These are phyloP conservation scores for Acacia acuminata DNA, from an alignment of 306 rosid species.

Conservation along the genomic window DNA sequence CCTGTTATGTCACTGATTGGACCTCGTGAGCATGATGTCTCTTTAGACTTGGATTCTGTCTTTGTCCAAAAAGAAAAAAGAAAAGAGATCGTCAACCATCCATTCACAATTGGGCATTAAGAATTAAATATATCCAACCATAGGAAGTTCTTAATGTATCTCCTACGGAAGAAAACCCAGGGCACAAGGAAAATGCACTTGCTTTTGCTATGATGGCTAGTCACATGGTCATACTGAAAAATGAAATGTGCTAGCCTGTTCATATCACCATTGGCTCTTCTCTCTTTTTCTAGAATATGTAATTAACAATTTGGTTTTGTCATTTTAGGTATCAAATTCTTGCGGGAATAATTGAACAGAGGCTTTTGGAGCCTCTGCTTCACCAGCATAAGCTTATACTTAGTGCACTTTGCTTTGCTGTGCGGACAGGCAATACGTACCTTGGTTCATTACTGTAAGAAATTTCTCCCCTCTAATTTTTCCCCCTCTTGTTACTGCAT, in stretches of 20 bases:
- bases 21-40: neutral
- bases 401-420: slow-evolving; percentile 76
- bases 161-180: neutral
- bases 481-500: neutral
- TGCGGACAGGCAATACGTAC: slow-evolving; percentile 82
- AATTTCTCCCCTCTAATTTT: neutral
- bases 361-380: slow-evolving; percentile 77
- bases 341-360: slow-evolving; percentile 81
- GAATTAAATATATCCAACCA: neutral
- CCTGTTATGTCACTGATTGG: neutral
- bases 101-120: neutral
- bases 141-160: neutral
- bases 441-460: slow-evolving; percentile 86
- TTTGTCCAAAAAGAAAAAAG: neutral
- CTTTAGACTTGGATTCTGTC: neutral
- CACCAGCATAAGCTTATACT: slow-evolving; percentile 81
- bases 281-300: neutral
- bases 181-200: neutral
- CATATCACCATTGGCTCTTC: neutral
- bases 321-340: slow-evolving; percentile 69
- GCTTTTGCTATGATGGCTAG: neutral
- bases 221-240: neutral
- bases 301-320: slow-evolving; percentile 17
- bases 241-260: slow-evolving; percentile 4
- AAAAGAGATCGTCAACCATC: neutral